Conservation (phyloP, 23 red algal genomes). For the Gracilaria gracilis region DNA sequence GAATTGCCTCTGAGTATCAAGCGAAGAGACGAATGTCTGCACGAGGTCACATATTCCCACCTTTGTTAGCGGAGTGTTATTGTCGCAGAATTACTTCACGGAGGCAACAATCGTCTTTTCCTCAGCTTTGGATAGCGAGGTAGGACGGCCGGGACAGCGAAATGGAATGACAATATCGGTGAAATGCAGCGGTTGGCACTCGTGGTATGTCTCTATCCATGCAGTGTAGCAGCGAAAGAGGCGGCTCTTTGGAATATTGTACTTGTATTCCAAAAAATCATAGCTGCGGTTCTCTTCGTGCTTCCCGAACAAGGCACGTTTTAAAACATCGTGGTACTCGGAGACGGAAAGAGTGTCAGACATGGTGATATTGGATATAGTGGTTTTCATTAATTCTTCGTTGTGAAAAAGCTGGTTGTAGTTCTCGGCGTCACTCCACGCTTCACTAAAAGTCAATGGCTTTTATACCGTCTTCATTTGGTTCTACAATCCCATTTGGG, state of each 20-base stretch:
- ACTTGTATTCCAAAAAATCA: neutral
- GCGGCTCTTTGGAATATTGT: neutral
- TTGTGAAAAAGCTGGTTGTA: too few relatives aligned
- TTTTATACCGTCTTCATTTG: too few relatives aligned
- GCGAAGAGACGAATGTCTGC: neutral
- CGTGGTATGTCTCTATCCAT: neutral
- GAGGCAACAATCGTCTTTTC: neutral
- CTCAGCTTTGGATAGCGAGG: neutral
- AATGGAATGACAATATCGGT: neutral
- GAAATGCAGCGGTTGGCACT: neutral
- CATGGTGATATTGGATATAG: too few relatives aligned
- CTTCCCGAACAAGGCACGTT: neutral
- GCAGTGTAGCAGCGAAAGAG: neutral
- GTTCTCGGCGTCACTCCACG: too few relatives aligned
- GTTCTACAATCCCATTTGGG: too few relatives aligned
- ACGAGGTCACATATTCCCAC: neutral
- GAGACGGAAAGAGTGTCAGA: too few relatives aligned
- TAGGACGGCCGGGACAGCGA: neutral
- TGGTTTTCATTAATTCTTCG: too few relatives aligned
- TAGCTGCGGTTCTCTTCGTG: neutral
- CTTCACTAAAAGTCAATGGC: too few relatives aligned
- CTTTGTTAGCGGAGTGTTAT: too few relatives aligned
- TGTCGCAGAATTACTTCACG: neutral
- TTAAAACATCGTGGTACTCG: too few relatives aligned
- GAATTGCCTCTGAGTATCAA: neutral